A percentile compares a stretch with the other conserved stretches of the same genome.
Conservation (phyloP, 2,329 filamentous ascomycete species). For the Stenocarpella maydis region DNA sequence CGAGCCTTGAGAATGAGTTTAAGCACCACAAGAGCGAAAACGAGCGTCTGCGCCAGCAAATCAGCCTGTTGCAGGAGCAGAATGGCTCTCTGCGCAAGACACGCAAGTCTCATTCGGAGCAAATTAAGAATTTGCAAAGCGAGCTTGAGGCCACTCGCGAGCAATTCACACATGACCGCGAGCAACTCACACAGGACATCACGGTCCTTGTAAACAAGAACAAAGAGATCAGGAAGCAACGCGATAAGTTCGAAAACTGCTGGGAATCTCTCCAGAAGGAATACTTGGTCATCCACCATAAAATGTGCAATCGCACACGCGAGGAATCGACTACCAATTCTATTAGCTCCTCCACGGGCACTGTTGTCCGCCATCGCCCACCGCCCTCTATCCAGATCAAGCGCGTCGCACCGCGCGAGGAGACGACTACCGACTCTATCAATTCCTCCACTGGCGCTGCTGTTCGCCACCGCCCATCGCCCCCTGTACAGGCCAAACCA, state of each 20-base stretch:
- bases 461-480: constrained; percentile 66
- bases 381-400: constrained; percentile 72
- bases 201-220: constrained; percentile 37
- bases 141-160: constrained; percentile 39
- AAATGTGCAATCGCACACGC: no score
- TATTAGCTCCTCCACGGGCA: constrained; percentile 47
- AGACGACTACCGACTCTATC: constrained; percentile 40
- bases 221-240: constrained; percentile 33
- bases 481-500: constrained; percentile 68
- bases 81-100: constrained; percentile 42
- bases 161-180: constrained; percentile 33
- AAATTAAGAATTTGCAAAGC: constrained; percentile 29
- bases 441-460: constrained; percentile 55
- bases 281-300: constrained; percentile 39
- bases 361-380: constrained; percentile 69
- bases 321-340: constrained; percentile 39
- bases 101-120: constrained; percentile 21
- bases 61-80: constrained; percentile 40
- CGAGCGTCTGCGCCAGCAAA: constrained; percentile 47
- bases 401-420: constrained; percentile 37
- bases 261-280: constrained; percentile 39
- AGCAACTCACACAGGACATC: constrained; percentile 38
- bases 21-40: constrained; percentile 37
- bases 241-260: constrained; percentile 41
- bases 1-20: constrained; percentile 14